Conservation (phyloP, 1,139 yeast species). For the Arxiozyma slooffiae region DNA sequence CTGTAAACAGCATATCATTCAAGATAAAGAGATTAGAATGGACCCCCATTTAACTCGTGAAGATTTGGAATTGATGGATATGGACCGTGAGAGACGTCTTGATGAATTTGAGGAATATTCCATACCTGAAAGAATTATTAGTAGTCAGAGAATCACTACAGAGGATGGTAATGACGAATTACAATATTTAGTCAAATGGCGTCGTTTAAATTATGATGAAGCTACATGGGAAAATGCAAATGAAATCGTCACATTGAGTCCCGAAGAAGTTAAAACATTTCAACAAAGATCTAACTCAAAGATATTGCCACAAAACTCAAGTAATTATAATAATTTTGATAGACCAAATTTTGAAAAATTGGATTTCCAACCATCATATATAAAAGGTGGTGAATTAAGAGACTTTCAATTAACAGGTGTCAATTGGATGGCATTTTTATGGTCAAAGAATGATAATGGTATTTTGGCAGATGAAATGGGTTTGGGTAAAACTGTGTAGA, state of each 20-base stretch:
- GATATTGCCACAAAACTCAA: slow-evolving; percentile 73
- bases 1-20: slow-evolving; percentile 53
- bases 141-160: slow-evolving; percentile 65
- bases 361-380: slow-evolving; percentile 75
- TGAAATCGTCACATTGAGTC: slow-evolving; percentile 74
- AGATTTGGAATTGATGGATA: slow-evolving; percentile 86
- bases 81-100: slow-evolving; percentile 73
- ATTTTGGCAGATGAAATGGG: slow-evolving; percentile 99
- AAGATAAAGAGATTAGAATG: slow-evolving; percentile 63
- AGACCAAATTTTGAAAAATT: slow-evolving; percentile 89
- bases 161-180: slow-evolving; percentile 58
- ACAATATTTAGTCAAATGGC: slow-evolving; percentile 88
- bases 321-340: slow-evolving; percentile 56
- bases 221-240: slow-evolving; percentile 97
- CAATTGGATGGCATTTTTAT: slow-evolving; percentile 98
- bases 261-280: slow-evolving; percentile 71
- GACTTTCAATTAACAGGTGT: slow-evolving; percentile 97
- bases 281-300: slow-evolving; percentile 76
- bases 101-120: slow-evolving; percentile 81
- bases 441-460: slow-evolving; percentile 97
- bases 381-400: slow-evolving; percentile 84
- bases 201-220: slow-evolving; percentile 82
- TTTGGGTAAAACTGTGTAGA: slow-evolving; percentile 94
- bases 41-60: slow-evolving; percentile 80
- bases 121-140: slow-evolving; percentile 81